Base-by-base conservation (phyloP, 2,329 filamentous ascomycete genomes). In the Pseudonectria buxi region DNA sequence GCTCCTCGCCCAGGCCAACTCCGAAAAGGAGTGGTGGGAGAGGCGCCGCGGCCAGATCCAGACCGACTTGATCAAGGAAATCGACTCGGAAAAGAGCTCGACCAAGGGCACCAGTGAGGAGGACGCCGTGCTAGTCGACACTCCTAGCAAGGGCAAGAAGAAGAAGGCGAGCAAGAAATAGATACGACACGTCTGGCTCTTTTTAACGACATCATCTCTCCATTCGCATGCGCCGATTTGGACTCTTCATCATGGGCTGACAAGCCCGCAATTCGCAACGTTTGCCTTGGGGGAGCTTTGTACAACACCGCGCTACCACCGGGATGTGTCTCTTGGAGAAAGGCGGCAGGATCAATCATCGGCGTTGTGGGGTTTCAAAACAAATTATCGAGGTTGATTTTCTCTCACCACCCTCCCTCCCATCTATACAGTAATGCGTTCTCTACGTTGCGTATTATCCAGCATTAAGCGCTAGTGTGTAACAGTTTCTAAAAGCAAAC, bases 11-110 rank as follows among this genome's bases (percentile, higher is more conserved):
- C 82, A 86, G 54, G 69, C 79, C 2, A 71, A 75, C 9, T 68
- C 78, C 27, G 92, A 96, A 65, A 86, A 84, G 65, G 74, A 82
- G 55, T 95, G 88, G 87, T 98, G 92, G 92, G 86, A 87, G 58
- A 85, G 85, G 69, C 84, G 83, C 57, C 77, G 80, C 50, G 73
- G 77, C 30, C 73, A 72, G 43, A 88, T 94, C 47, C 74, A 83
- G 59, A 71, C 76, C 35, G 82, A 81, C 11, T 88, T 92, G 52
- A 82, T 94, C 76, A 86, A 84, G 63, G 88, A 95, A 67, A 69
- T 95, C 31, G 83, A 89, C 36, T 76, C 73, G 44, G 71, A 74
- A 41, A 64, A 69, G 48, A 61, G 56, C 30, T 61, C 66, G 11
- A 59, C 58, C 41, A 59, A 53, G 46, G 58, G 43, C 44, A 43